These are phyloP conservation scores for Coemansia sp. DNA, from an alignment of 192 early-diverging fungal genomes.

Conservation along the genomic window DNA sequence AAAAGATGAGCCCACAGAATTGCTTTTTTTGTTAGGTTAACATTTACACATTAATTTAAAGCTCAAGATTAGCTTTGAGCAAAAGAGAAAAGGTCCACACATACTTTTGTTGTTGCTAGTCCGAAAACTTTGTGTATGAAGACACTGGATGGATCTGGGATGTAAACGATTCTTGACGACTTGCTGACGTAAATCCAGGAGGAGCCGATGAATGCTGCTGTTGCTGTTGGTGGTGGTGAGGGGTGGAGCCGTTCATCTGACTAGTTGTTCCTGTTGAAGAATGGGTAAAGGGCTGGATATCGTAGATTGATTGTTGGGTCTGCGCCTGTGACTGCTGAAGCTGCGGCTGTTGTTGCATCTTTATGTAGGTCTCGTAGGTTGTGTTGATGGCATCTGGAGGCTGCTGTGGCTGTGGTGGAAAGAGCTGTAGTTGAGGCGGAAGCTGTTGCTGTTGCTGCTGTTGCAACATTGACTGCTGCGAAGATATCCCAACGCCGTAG, in stretches of 20 bases:
- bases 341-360: background rate
- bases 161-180: constrained; percentile 27
- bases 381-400: constrained; percentile 6
- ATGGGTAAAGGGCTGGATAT: background rate
- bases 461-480: background rate
- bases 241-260: background rate
- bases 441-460: background rate
- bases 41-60: background rate
- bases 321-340: constrained; percentile 10
- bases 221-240: constrained; percentile 7
- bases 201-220: constrained; percentile 13
- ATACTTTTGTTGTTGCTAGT: constrained; percentile 3
- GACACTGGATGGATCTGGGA: constrained; percentile 21
- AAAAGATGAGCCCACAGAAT: background rate
- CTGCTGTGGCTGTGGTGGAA: background rate
- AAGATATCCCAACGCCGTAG: constrained; percentile 12
- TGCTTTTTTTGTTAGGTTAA: background rate
- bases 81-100: background rate
- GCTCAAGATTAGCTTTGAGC: background rate
- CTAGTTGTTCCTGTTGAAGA: background rate
- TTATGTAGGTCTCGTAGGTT: constrained; percentile 10
- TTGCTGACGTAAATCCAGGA: constrained; percentile 14
- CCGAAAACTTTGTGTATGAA: constrained; percentile 18
- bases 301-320: background rate
- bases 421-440: constrained; percentile 1